Conservation (phyloP, 225 moss, liverwort and hornwort species). For the Anthoceros angustus region DNA sequence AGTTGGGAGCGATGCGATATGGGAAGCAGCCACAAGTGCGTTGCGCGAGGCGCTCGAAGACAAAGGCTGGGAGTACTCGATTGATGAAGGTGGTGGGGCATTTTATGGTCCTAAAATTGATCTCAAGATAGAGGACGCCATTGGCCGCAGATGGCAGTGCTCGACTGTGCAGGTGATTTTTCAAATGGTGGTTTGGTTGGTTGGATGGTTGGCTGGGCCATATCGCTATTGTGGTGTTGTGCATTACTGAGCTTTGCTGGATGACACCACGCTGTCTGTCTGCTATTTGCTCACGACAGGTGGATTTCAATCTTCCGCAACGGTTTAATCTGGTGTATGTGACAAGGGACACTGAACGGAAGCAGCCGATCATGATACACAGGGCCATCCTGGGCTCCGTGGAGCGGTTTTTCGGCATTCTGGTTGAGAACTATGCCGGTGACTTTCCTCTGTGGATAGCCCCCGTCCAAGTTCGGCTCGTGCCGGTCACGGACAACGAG, state of each 20-base stretch:
- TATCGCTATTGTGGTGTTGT: neutral
- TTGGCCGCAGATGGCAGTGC: conserved; percentile 98
- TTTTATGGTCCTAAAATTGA: conserved; percentile 99
- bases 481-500: conserved; percentile 81
- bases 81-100: conserved; percentile 95
- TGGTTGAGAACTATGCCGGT: conserved; percentile 91
- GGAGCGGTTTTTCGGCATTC: conserved; percentile 85
- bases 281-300: conserved; percentile 20
- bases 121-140: conserved; percentile 93
- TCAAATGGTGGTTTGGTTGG: neutral
- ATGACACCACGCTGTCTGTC: neutral
- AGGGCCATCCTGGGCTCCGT: conserved; percentile 88
- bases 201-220: neutral
- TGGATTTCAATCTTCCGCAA: conserved; percentile 90
- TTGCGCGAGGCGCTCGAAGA: conserved; percentile 72
- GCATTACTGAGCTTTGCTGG: neutral
- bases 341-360: conserved; percentile 55
- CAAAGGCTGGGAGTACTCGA: conserved; percentile 84
- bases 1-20: conserved; percentile 87
- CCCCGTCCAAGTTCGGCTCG: conserved; percentile 62
- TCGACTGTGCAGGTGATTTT: conserved; percentile 63
- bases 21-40: conserved; percentile 71
- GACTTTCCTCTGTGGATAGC: conserved; percentile 97
- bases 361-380: conserved; percentile 98
- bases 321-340: conserved; percentile 79